A percentile compares a stretch with the other conserved stretches of the same genome.
Evolutionary conservation across 1,139 yeast species (phyloP).

Genomic region (Saccharomycopsis hybrid): DNA sequence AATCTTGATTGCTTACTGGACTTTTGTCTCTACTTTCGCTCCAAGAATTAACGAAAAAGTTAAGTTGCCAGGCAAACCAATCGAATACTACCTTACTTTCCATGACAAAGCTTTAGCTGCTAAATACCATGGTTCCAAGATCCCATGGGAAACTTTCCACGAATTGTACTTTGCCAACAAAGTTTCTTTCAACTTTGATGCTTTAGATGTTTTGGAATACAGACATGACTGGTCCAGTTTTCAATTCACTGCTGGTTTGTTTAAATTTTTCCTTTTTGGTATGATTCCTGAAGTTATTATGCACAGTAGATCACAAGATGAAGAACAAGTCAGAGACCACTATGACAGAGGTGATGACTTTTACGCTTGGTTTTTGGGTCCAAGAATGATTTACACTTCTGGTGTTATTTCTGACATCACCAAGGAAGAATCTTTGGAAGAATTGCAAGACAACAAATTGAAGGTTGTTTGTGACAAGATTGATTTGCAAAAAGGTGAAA

Average conservation of each 20-base stretch:
- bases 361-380: constrained; percentile 90
- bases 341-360: constrained; percentile 96
- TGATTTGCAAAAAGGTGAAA: constrained; percentile 64
- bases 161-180: constrained; percentile 79
- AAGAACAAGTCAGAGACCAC: constrained; percentile 93
- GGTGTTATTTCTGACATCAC: constrained; percentile 74
- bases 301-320: constrained; percentile 92
- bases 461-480: constrained; percentile 85
- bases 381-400: constrained; percentile 89
- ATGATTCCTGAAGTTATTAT: constrained; percentile 90
- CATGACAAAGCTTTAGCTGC: constrained; percentile 68
- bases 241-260: constrained; percentile 70
- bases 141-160: constrained; percentile 91
- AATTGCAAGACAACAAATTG: constrained; percentile 86
- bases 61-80: constrained; percentile 68
- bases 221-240: constrained; percentile 91
- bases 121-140: constrained; percentile 71
- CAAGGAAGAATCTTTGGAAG: constrained; percentile 71
- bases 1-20: constrained; percentile 77
- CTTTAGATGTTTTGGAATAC: constrained; percentile 74
- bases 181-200: constrained; percentile 85
- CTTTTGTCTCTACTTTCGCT: constrained; percentile 64
- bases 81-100: constrained; percentile 74
- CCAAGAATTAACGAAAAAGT: constrained; percentile 81
- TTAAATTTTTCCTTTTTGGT: constrained; percentile 76